A percentile compares a stretch with the other conserved stretches of the same genome.
Conservation (phyloP, 1,139 yeast genomes). For the Kodamaea anthophila region DNA sequence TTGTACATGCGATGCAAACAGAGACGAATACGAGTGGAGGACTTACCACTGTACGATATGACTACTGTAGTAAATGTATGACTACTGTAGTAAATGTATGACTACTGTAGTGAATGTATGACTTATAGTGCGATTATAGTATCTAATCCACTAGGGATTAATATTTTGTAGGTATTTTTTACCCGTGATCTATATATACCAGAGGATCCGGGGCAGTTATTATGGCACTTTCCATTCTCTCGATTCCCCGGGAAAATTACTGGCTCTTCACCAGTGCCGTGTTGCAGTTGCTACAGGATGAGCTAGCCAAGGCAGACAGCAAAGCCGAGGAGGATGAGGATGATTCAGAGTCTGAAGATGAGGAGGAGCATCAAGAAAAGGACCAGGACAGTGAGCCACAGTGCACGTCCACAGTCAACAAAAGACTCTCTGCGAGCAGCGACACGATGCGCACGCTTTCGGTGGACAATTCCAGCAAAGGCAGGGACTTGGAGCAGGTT, state of each 20-base stretch:
- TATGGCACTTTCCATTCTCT: constrained; percentile 38
- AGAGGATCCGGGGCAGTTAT: constrained; percentile 2
- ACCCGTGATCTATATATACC: constrained; percentile 2
- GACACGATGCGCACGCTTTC: constrained; percentile 5
- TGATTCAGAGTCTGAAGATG: constrained; percentile 11
- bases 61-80: too few relatives aligned
- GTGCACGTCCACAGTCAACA: constrained; percentile 2
- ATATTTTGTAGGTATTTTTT: constrained; percentile 1
- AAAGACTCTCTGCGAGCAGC: constrained; percentile 8
- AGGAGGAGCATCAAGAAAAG: constrained; percentile 10
- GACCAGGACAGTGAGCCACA: constrained; percentile 5
- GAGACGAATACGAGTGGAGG: too few relatives aligned
- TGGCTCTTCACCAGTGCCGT: constrained; percentile 48
- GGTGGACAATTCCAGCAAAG: constrained; percentile 18
- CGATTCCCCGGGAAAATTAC: constrained; percentile 42
- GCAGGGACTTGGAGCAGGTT: constrained; percentile 1
- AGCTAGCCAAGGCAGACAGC: constrained; percentile 10
- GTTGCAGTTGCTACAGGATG: constrained; percentile 28
- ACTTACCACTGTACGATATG: too few relatives aligned
- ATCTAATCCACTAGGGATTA: too few relatives aligned
- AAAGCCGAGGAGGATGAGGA: constrained; percentile 5
- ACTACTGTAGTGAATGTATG: too few relatives aligned
- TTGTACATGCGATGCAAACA: too few relatives aligned
- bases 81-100: too few relatives aligned
- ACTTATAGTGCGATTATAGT: too few relatives aligned